phyloP scores from a whole-genome alignment of 495 filamentous ascomycete species.

The Acidiella bohemica region DNA sequence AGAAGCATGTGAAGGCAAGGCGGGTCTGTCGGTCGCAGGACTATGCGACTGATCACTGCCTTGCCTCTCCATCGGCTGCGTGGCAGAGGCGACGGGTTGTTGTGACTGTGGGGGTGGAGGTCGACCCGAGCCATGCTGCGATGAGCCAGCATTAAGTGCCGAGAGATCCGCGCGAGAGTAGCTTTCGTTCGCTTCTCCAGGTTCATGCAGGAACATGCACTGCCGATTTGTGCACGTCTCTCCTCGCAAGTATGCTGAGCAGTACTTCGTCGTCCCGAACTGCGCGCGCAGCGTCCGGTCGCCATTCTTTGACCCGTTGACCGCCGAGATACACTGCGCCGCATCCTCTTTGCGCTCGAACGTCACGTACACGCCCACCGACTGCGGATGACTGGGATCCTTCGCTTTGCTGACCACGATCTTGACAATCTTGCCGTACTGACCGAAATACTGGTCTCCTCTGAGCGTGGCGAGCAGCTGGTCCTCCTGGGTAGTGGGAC shows the following conservation, averaged over 20 bases:
- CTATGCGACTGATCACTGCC: constrained; percentile 60
- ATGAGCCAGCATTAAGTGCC: constrained; percentile 78
- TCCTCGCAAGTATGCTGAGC: constrained; percentile 86
- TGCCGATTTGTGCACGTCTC: constrained; percentile 86
- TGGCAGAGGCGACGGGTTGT: constrained; percentile 37
- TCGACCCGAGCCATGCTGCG: constrained; percentile 40
- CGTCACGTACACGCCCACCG: constrained; percentile 93
- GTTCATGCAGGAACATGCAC: constrained; percentile 96
- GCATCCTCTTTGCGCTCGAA: constrained; percentile 83
- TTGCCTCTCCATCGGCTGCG: constrained; percentile 61
- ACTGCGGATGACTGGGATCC: constrained; percentile 53
- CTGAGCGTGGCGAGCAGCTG: constrained; percentile 77
- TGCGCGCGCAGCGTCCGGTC: constrained; percentile 80
- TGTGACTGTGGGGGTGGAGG: constrained; percentile 36
- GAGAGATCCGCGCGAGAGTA: constrained; percentile 92
- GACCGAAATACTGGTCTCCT: constrained; percentile 84
- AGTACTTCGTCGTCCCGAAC: constrained; percentile 97
- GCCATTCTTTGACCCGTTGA: constrained; percentile 84
- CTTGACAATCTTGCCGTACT: constrained; percentile 97
- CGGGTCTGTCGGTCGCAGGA: constrained; percentile 54
- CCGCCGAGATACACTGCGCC: constrained; percentile 71
- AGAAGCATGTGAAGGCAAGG: constrained; percentile 79
- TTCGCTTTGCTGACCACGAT: constrained; percentile 97
- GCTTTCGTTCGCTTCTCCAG: constrained; percentile 91
- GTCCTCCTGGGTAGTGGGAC: constrained; percentile 79